These are phyloP conservation scores for Torulaspora microellipsoides DNA, from an alignment of 805 yeast genomes.

Conservation along the genomic window DNA sequence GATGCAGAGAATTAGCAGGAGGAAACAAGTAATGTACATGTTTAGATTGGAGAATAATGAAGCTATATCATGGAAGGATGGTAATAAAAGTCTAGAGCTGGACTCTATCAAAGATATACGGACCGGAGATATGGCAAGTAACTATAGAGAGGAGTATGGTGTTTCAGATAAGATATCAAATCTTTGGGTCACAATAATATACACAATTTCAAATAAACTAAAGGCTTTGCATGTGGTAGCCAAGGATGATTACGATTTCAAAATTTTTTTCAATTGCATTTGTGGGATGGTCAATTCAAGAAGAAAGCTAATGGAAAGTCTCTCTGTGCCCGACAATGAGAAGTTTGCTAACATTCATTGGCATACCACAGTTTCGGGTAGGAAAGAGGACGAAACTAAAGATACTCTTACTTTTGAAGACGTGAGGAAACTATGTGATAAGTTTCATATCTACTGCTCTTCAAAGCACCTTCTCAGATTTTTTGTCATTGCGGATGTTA, in stretches of 20 bases:
- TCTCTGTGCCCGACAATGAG: conserved; percentile 55
- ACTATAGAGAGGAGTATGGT: conserved; percentile 81
- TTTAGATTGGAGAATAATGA: conserved; percentile 23
- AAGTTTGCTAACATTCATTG: conserved; percentile 62
- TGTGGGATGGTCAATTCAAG: conserved; percentile 52
- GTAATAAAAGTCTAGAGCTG: conserved; percentile 26
- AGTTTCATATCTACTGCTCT: conserved; percentile 71
- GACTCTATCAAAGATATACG: conserved; percentile 34
- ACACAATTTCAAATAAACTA: conserved; percentile 57
- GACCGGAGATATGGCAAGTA: conserved; percentile 66
- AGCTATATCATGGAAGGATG: conserved; percentile 29
- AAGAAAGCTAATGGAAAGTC: conserved; percentile 55
- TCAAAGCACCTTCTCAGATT: conserved; percentile 38
- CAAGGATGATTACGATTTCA: conserved; percentile 44
- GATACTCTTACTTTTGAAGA: conserved; percentile 57
- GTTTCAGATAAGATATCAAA: conserved; percentile 59
- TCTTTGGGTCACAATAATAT: conserved; percentile 79
- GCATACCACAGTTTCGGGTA: conserved; percentile 43
- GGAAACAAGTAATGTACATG: conserved; percentile 22
- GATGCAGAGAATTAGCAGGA: conserved; percentile 30
- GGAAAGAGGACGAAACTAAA: conserved; percentile 33
- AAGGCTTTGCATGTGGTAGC: conserved; percentile 81
- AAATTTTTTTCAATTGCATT: conserved; percentile 52
- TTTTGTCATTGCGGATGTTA: conserved; percentile 52
- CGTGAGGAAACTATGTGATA: conserved; percentile 57